Conservation (phyloP, 129 eudicot genomes). For the Pseudognaphalium luteoalbum region DNA sequence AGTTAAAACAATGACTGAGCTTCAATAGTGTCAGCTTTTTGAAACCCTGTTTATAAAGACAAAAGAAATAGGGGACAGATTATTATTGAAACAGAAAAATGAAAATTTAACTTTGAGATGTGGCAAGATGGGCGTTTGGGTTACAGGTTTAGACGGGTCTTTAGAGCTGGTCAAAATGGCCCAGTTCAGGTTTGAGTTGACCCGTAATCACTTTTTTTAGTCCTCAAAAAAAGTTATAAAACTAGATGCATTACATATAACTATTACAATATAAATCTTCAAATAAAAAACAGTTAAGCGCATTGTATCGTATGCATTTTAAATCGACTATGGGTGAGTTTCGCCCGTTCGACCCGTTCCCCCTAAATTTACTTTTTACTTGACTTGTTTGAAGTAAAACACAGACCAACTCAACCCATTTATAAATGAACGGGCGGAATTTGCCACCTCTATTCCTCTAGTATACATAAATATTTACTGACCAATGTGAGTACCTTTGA, state of each 20-base stretch:
- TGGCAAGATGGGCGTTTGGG: background rate
- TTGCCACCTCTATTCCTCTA: background rate
- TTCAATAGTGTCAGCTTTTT: constrained; percentile 27
- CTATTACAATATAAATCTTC: background rate
- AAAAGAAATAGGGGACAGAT: background rate
- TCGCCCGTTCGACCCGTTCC: background rate
- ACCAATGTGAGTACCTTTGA: constrained; percentile 31
- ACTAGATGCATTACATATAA: background rate
- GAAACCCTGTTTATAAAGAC: constrained; percentile 26
- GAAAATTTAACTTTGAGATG: background rate
- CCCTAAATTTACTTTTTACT: background rate
- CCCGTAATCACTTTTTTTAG: background rate
- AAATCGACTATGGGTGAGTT: background rate
- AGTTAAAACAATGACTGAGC: constrained; percentile 37
- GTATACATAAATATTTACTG: background rate
- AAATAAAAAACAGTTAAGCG: background rate
- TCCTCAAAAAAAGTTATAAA: background rate
- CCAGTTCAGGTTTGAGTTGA: background rate
- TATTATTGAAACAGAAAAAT: no score
- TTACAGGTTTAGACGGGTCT: background rate
- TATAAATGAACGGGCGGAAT: background rate
- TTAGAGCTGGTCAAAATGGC: background rate
- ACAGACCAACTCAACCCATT: background rate
- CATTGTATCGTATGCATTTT: background rate
- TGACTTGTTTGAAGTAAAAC: background rate